A percentile compares a stretch with the other conserved stretches of the same genome.
Evolutionary conservation across 2,329 filamentous ascomycete species (phyloP).

Genomic region (Amylocarpus encephaloides): DNA sequence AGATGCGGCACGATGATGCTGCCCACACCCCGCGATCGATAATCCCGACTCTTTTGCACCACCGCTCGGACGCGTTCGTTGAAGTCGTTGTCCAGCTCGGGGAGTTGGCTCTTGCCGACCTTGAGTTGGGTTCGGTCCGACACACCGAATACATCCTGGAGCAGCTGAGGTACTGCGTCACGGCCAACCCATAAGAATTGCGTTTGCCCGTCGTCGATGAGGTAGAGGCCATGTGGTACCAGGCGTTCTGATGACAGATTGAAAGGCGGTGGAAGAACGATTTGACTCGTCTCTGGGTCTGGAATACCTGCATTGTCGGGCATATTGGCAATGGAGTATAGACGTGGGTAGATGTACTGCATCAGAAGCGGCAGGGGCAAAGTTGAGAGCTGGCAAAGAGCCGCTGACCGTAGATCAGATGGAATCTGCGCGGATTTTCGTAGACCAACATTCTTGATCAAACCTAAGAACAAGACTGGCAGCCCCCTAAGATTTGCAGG

Average conservation of each 20-base stretch:
- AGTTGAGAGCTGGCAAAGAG: constrained; percentile 89
- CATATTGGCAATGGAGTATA: constrained; percentile 93
- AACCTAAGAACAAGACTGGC: constrained; percentile 81
- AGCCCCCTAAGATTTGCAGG: constrained; percentile 85
- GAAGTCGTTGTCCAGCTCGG: constrained; percentile 90
- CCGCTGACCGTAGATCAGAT: constrained; percentile 86
- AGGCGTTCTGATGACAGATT: constrained; percentile 87
- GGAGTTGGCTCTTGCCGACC: constrained; percentile 82
- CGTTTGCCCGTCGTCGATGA: constrained; percentile 95
- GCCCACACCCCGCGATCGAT: constrained; percentile 78
- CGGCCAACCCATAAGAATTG: constrained; percentile 97
- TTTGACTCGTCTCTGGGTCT: constrained; percentile 80
- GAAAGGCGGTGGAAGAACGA: constrained; percentile 73
- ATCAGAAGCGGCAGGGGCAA: constrained; percentile 83
- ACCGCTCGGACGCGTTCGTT: constrained; percentile 90
- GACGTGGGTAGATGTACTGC: constrained; percentile 82
- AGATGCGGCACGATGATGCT: constrained; percentile 90
- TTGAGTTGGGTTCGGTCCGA: constrained; percentile 77
- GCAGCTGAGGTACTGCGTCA: constrained; percentile 82
- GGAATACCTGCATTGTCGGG: constrained; percentile 85
- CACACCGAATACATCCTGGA: constrained; percentile 85
- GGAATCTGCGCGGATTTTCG: constrained; percentile 91
- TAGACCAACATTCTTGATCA: constrained; percentile 94
- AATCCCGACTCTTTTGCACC: constrained; percentile 84
- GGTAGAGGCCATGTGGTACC: constrained; percentile 83